Evolutionary conservation across 176 grass and related monocot genomes (phyloP), one percentile per base, ranked within the genome.

Genomic region (Canna indica): DNA sequence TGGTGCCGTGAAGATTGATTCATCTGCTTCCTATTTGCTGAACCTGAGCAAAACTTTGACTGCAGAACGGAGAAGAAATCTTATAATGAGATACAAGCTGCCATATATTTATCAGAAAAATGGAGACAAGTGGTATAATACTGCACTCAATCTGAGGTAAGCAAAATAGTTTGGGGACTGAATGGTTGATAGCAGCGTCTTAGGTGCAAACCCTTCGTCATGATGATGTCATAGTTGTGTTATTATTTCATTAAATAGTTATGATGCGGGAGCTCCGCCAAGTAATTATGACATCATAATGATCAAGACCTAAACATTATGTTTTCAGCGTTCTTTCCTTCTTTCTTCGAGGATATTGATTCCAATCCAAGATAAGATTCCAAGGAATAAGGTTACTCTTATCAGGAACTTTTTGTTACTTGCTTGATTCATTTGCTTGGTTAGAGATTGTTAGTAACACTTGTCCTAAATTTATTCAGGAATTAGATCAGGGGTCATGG

Each of bases 11-110:
- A 47, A 12, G 36, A 36, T 66, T 38, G 22, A 15, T 41, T 34
- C 39, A 31, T 11, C 58, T 75, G 28, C 13, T 25, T 25, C 7
- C 8, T 42, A 16, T n/a, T 36, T 65, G 7, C 8, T 20, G 3
- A 36, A 47, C 1, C 56, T 64, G 64, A 75, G 58, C 41, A 64
- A 57, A 25, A 33, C 36, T 26, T 63, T 75, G 57, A 75, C 58
- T 35, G 4, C 26, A 47, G 58, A n/a, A n/a, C n/a, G 27, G 13
- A n/a, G 36, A 72, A 72, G 48, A 17, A 57, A 34, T 48, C 22
- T 39, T 22, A 26, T 24, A 12, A 3, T 3, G 20, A 67, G 64
- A 15, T 41, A 67, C 64, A 67, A 25, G 17, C 35, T 39, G 7
- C 33, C 34, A 39, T 5, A 41, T 24, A 41, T 24, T 0, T 6